phyloP scores from a whole-genome alignment of 1,139 yeast genomes.

The Sugiyamaella novakii region DNA sequence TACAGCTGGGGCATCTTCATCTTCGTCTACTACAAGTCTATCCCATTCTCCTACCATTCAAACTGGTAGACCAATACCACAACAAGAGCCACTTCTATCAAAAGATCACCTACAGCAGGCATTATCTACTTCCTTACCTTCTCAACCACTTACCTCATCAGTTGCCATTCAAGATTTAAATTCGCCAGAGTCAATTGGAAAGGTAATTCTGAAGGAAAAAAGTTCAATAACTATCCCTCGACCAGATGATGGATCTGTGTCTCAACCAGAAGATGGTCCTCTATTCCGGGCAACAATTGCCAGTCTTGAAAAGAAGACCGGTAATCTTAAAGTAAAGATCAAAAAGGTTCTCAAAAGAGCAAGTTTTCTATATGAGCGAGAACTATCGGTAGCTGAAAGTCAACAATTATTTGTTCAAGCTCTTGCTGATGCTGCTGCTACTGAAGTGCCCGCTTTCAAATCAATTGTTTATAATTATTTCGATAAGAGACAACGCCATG shows the following conservation, averaged over 20 bases:
- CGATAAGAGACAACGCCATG: constrained; percentile 28
- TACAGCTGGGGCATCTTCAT: constrained; percentile 1
- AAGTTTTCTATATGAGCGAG: constrained; percentile 42
- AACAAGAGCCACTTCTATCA: not conserved
- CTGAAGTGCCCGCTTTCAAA: constrained; percentile 41
- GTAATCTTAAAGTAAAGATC: constrained; percentile 50
- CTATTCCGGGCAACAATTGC: constrained; percentile 61
- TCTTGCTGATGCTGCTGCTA: constrained; percentile 38
- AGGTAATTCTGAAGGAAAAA: constrained; percentile 29
- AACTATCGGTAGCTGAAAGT: constrained; percentile 42
- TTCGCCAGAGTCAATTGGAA: constrained; percentile 28
- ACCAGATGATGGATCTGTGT: constrained; percentile 38
- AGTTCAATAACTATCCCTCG: constrained; percentile 30
- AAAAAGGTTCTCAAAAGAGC: constrained; percentile 47
- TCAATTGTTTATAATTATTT: constrained; percentile 41
- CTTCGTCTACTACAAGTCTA: constrained; percentile 10
- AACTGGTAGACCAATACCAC: constrained; percentile 4
- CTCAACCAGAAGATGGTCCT: constrained; percentile 70
- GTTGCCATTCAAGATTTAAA: constrained; percentile 6
- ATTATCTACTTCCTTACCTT: constrained; percentile 2
- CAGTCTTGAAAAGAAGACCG: constrained; percentile 57
- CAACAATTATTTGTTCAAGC: constrained; percentile 40
- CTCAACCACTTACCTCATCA: constrained; percentile 9
- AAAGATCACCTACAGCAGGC: constrained; percentile 1
- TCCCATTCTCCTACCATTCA: constrained; percentile 6